These are phyloP conservation scores for Hydrangea macrophylla DNA, from an alignment of 148 eudicot species.

Conservation along the genomic window DNA sequence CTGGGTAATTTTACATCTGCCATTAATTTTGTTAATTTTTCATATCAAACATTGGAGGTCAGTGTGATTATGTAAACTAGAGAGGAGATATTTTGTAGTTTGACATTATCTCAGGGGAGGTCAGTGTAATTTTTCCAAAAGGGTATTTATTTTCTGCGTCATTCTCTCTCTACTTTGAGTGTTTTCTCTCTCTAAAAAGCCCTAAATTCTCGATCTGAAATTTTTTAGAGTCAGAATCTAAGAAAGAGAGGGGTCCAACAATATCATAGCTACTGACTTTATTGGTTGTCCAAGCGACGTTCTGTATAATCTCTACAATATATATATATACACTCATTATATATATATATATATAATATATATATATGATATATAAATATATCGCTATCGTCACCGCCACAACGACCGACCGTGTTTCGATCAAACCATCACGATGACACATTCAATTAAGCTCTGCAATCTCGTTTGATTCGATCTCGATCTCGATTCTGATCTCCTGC, in stretches of 20 bases:
- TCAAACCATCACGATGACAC: neutral
- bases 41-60: too few relatives aligned
- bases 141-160: neutral
- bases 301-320: too few relatives aligned
- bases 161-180: conserved; percentile 1
- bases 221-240: neutral
- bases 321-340: too few relatives aligned
- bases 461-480: neutral
- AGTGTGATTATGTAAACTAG: too few relatives aligned
- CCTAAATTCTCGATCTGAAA: conserved; percentile 28
- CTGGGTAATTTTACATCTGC: too few relatives aligned
- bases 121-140: too few relatives aligned
- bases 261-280: neutral
- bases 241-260: neutral
- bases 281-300: too few relatives aligned
- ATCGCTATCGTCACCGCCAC: conserved; percentile 7
- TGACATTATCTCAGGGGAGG: too few relatives aligned
- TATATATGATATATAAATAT: conserved; percentile 8
- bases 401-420: neutral
- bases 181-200: conserved; percentile 16
- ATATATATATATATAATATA: too few relatives aligned
- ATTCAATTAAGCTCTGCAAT: neutral
- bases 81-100: too few relatives aligned
- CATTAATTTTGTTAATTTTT: too few relatives aligned
- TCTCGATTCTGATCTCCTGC: conserved; percentile 10